Evolutionary conservation across 1,284 basidiomycete species (phyloP).

Genomic region (Trametes sp.): DNA sequence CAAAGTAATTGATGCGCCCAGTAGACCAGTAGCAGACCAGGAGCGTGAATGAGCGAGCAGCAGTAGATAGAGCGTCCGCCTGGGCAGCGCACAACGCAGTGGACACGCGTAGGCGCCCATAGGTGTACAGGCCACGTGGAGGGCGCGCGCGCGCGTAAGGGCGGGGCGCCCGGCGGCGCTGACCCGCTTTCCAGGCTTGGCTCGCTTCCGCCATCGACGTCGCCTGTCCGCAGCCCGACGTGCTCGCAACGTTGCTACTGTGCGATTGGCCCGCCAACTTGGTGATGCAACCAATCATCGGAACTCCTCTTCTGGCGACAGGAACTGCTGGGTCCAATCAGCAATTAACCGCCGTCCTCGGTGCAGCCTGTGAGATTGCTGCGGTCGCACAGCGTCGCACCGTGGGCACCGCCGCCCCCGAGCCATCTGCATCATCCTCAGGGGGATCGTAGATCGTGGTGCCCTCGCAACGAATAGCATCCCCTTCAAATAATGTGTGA

Average conservation of each 20-base stretch:
- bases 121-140: conserved; percentile 22
- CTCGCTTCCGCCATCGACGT: not conserved
- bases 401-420: conserved; percentile 17
- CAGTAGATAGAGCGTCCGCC: not conserved
- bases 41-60: not conserved
- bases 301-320: not conserved
- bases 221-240: not conserved
- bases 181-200: not conserved
- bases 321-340: not conserved
- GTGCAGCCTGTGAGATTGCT: conserved; percentile 11
- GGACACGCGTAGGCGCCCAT: conserved; percentile 23
- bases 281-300: conserved; percentile 6
- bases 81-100: conserved; percentile 11
- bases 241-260: not conserved
- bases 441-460: conserved; percentile 21
- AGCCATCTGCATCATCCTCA: conserved; percentile 26
- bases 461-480: conserved; percentile 26
- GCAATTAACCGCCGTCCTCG: not conserved
- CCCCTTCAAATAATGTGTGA: conserved; percentile 15
- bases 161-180: not conserved
- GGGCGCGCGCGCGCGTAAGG: not conserved
- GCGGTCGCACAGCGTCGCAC: conserved; percentile 12
- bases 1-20: no score
- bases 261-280: conserved; percentile 7
- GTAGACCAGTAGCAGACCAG: not conserved